Evolutionary conservation across 2,329 filamentous ascomycete genomes (phyloP).

Genomic region (Fusarium sp.): DNA sequence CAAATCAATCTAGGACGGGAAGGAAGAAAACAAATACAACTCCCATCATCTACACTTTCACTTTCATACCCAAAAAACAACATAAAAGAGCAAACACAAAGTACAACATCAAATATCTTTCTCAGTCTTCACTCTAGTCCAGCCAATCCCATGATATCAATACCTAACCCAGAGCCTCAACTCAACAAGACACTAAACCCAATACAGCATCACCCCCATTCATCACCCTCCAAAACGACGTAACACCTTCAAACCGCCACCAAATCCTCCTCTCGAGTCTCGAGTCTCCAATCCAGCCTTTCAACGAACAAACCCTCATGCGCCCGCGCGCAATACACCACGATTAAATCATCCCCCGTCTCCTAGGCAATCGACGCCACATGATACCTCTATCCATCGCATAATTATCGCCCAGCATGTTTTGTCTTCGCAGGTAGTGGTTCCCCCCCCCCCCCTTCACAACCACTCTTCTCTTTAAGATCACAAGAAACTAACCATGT

Average conservation of each 20-base stretch:
- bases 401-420: slow-evolving; percentile 56
- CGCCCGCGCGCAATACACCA: slow-evolving; percentile 20
- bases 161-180: slow-evolving; percentile 23
- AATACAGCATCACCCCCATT: slow-evolving; percentile 10
- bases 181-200: slow-evolving; percentile 24
- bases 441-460: neutral
- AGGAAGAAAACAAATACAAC: neutral
- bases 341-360: neutral
- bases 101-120: neutral
- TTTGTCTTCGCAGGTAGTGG: slow-evolving; percentile 69
- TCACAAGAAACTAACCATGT: slow-evolving; percentile 12
- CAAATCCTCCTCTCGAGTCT: neutral
- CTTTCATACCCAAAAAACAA: neutral
- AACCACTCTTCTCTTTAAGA: neutral
- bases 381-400: slow-evolving; percentile 10
- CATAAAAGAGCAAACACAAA: neutral
- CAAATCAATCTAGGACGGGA: too few species aligned
- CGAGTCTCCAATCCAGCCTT: neutral
- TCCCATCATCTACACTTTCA: neutral
- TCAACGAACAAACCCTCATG: slow-evolving; percentile 2
- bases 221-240: slow-evolving; percentile 20
- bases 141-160: slow-evolving; percentile 1
- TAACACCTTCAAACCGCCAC: slow-evolving; percentile 24
- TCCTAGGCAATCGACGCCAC: slow-evolving; percentile 2
- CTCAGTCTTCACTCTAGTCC: neutral